Evolutionary conservation across 2,329 filamentous ascomycete genomes (phyloP).

Genomic region (Teratosphaeria viscida): DNA sequence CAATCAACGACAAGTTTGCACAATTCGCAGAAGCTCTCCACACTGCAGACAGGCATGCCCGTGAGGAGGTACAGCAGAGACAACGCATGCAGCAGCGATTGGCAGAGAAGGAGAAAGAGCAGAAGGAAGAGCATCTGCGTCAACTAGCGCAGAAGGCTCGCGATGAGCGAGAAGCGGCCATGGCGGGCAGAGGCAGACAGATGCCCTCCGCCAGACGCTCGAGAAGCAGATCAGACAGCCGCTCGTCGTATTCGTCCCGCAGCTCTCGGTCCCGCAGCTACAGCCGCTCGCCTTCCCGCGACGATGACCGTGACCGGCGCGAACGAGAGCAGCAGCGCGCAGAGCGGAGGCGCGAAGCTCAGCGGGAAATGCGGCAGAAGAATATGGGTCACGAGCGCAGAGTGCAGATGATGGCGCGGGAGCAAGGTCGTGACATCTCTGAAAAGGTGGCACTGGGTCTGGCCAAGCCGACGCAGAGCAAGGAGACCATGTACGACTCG

Average conservation of each 20-base stretch:
- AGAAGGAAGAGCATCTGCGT: constrained; percentile 87
- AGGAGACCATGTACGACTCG: constrained; percentile 95
- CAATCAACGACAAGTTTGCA: constrained; percentile 97
- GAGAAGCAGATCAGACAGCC: constrained; percentile 15
- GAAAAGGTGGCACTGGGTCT: constrained; percentile 92
- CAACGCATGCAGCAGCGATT: constrained; percentile 91
- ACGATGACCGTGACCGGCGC: constrained; percentile 40
- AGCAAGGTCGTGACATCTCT: constrained; percentile 92
- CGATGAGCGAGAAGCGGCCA: constrained; percentile 50
- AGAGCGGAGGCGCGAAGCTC: constrained; percentile 70
- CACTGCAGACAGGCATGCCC: constrained; percentile 85
- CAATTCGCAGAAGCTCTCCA: constrained; percentile 91
- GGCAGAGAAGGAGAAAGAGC: constrained; percentile 89
- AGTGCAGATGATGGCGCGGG: constrained; percentile 83
- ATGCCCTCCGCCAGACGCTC: constrained; percentile 8
- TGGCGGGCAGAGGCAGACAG: constrained; percentile 35
- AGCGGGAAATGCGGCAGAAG: constrained; percentile 83
- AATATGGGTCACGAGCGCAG: constrained; percentile 91
- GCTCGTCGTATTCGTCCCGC: constrained; percentile 12
- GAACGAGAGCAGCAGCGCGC: constrained; percentile 68
- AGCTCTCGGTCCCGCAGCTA: constrained; percentile 22
- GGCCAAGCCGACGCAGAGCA: constrained; percentile 85
- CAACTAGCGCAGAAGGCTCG: constrained; percentile 82
- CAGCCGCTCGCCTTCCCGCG: constrained; percentile 38
- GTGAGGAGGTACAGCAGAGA: constrained; percentile 88